Conservation (phyloP, 2,329 filamentous ascomycete species). For the Botryotinia calthae region DNA sequence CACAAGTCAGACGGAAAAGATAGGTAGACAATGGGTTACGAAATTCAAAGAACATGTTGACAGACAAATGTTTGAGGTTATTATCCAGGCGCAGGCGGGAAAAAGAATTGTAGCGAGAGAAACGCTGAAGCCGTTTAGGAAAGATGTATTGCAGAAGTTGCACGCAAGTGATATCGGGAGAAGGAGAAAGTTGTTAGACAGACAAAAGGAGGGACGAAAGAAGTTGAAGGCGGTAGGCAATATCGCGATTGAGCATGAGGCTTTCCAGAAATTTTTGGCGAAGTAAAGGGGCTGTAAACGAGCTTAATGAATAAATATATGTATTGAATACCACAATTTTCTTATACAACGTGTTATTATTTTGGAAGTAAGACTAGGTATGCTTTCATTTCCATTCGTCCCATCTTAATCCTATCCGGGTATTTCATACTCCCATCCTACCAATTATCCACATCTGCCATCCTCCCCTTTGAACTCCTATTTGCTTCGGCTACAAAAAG, state of each 20-base stretch:
- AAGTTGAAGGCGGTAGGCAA: conserved; percentile 80
- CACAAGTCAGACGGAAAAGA: conserved; percentile 71
- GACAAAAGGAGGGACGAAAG: conserved; percentile 94
- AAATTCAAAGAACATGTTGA: conserved; percentile 98
- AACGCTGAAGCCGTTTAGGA: conserved; percentile 93
- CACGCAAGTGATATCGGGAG: conserved; percentile 86
- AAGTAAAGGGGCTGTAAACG: conserved; percentile 52
- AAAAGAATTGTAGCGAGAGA: conserved; percentile 83
- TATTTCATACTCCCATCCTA: not conserved
- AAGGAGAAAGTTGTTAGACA: conserved; percentile 84
- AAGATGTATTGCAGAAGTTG: conserved; percentile 89
- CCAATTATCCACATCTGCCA: not conserved
- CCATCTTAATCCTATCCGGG: not conserved
- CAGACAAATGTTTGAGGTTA: conserved; percentile 92
- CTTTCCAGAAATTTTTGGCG: conserved; percentile 89
- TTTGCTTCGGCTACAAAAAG: not conserved
- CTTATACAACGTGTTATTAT: not conserved
- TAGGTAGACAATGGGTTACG: conserved; percentile 84
- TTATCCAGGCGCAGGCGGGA: conserved; percentile 89
- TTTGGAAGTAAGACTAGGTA: not conserved
- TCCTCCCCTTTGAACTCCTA: not conserved
- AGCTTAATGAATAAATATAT: not conserved
- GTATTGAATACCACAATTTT: not conserved
- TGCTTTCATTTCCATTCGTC: not conserved
- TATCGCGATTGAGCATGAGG: conserved; percentile 92